Base-by-base conservation (phyloP, 352 stramenopile species). In the Globisporangium emineosum region DNA sequence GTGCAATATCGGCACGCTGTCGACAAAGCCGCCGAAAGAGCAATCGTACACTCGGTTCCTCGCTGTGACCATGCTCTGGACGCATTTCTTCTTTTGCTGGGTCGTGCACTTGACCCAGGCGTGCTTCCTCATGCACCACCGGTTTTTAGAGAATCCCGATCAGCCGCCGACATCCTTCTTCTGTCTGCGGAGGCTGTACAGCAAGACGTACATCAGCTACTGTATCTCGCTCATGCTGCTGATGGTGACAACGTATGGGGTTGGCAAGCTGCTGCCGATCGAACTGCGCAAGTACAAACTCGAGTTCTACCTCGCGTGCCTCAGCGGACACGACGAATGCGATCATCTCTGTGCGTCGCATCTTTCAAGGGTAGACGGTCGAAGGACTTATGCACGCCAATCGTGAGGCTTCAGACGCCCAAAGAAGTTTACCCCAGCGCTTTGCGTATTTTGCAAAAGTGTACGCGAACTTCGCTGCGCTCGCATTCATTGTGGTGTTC, bases 271-370 rank as follows among this genome's bases (percentile, higher is more conserved):
- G 8, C 8, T 42, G 19, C 57, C 37, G 13, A 12, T 9, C 25
- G 29, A 54, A 15, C 17, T 62, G 19, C 57, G 57, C 25, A 35
- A 42, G 27, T 40, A 42, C 57, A 27, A 32, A 9, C 43, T 62
- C 27, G 57, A 62, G 43, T 62, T 40, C 43, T 62, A 62, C 57
- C 17, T 53, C 29, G 23, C 19, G 13, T 53, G 15, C 29, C 29
- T 51, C 27, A 37, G 40, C 21, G 37, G 21, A 42, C 43, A 52
- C 35, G 17, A 37, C 57, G 29, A 53, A 19, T 15, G 40, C 57
- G 9, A 51, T 54, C 37, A n/a, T 62, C 7, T 51, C 43, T 13
- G 51, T 27, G 30, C 57, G 57, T 1, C 57, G 57, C 19, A 27
- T 62, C 30, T 53, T 62, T 40, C 37, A 53, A 10, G n/a, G n/a